These are phyloP conservation scores for Meyerozyma carpophila DNA, from an alignment of 1,139 yeast genomes.

Conservation along the genomic window DNA sequence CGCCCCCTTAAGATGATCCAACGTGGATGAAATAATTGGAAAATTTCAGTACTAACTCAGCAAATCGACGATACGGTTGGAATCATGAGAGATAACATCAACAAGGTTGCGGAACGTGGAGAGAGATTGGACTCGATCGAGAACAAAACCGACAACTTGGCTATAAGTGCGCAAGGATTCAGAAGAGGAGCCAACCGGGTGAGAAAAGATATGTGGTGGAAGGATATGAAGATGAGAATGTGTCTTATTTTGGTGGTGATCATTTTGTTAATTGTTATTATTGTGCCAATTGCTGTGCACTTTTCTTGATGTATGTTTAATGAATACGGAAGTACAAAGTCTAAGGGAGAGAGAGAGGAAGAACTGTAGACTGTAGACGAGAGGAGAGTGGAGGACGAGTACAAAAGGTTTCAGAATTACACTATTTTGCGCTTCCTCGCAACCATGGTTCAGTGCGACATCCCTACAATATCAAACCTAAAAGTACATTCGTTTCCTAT, in stretches of 20 bases:
- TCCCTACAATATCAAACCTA: too few species aligned
- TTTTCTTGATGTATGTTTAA: slow-evolving; percentile 37
- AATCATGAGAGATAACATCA: slow-evolving; percentile 95
- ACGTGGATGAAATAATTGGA: too few species aligned
- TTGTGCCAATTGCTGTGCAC: slow-evolving; percentile 92
- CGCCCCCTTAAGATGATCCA: neutral
- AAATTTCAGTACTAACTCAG: slow-evolving; percentile 24
- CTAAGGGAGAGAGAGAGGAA: neutral
- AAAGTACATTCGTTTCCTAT: too few species aligned
- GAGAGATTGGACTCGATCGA: slow-evolving; percentile 91
- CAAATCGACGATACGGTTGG: slow-evolving; percentile 97
- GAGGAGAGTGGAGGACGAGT: too few species aligned
- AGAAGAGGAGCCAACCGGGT: slow-evolving; percentile 97
- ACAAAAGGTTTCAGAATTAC: too few species aligned
- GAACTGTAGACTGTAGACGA: too few species aligned
- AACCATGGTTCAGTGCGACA: too few species aligned
- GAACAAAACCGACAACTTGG: slow-evolving; percentile 90
- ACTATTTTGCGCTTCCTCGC: too few species aligned
- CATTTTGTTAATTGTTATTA: slow-evolving; percentile 78
- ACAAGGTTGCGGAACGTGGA: slow-evolving; percentile 92
- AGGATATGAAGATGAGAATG: slow-evolving; percentile 94
- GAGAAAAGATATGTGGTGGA: slow-evolving; percentile 99
- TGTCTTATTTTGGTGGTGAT: slow-evolving; percentile 80
- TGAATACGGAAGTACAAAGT: neutral
- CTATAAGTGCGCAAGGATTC: slow-evolving; percentile 91